Conservation (phyloP, 805 yeast species). For the Limtongia smithiae region DNA sequence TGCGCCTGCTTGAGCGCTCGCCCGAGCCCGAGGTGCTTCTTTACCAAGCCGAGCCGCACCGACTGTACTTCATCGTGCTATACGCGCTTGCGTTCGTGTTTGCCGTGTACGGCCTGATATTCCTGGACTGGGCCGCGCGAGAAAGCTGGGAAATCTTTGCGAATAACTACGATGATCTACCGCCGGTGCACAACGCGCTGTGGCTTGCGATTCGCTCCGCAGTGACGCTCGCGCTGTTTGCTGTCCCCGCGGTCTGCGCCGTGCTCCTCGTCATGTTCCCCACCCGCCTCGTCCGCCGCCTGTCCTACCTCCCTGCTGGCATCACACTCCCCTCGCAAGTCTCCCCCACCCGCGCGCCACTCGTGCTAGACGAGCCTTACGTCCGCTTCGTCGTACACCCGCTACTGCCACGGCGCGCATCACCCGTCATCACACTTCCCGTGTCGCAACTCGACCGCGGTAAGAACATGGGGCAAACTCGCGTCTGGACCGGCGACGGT, state of each 20-base stretch:
- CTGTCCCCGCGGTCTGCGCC: slow-evolving; percentile 44
- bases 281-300: slow-evolving; percentile 65
- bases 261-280: slow-evolving; percentile 53
- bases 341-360: no score
- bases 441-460: slow-evolving; percentile 53
- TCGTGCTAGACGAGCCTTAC: slow-evolving; percentile 39
- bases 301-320: slow-evolving; percentile 63
- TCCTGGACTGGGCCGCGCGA: slow-evolving; percentile 51
- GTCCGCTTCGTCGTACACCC: slow-evolving; percentile 73
- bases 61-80: slow-evolving; percentile 66
- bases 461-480: slow-evolving; percentile 45
- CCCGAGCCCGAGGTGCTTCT: slow-evolving; percentile 61
- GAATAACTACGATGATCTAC: slow-evolving; percentile 46
- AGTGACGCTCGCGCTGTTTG: slow-evolving; percentile 40
- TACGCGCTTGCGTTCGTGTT: slow-evolving; percentile 66
- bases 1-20: slow-evolving; percentile 52
- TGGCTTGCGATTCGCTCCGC: slow-evolving; percentile 40
- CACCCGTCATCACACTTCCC: slow-evolving; percentile 71
- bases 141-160: slow-evolving; percentile 36
- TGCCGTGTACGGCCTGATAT: slow-evolving; percentile 62
- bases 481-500: slow-evolving; percentile 84
- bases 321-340: slow-evolving; percentile 3
- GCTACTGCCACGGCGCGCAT: slow-evolving; percentile 64
- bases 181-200: slow-evolving; percentile 40
- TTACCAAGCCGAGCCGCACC: slow-evolving; percentile 81